These are phyloP conservation scores for Protomyces lactucae-debilis DNA, from an alignment of 1,139 yeast genomes.

Conservation along the genomic window DNA sequence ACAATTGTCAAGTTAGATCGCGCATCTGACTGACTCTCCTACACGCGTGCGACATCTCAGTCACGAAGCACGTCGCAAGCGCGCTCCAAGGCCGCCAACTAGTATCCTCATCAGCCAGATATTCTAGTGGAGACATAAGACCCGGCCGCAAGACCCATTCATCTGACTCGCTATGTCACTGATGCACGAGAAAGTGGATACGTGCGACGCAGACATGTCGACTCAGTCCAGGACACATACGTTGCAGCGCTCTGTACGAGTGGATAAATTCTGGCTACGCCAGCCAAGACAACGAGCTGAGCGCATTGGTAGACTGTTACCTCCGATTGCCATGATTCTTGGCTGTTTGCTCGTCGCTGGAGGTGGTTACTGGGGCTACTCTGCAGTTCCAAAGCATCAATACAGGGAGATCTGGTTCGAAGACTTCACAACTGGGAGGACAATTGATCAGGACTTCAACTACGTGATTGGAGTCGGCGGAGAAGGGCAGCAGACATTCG, in stretches of 20 bases:
- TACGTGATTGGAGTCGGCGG: slow-evolving; percentile 32
- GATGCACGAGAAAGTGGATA: too few relatives aligned
- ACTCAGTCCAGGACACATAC: not conserved
- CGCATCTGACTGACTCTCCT: too few relatives aligned
- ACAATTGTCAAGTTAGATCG: too few relatives aligned
- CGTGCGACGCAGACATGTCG: too few relatives aligned
- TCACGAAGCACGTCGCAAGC: too few relatives aligned
- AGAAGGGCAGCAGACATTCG: slow-evolving; percentile 31
- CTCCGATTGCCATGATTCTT: slow-evolving; percentile 19
- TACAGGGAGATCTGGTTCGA: slow-evolving; percentile 29
- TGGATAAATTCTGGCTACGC: slow-evolving; percentile 24
- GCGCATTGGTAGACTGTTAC: slow-evolving; percentile 12
- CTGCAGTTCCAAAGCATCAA: slow-evolving; percentile 28
- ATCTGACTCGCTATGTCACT: too few relatives aligned
- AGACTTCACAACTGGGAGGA: slow-evolving; percentile 27
- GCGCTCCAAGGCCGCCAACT: too few relatives aligned
- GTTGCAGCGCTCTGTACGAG: not conserved
- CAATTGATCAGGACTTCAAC: slow-evolving; percentile 22
- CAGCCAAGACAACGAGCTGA: slow-evolving; percentile 10
- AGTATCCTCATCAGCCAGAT: too few relatives aligned
- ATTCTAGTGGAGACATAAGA: too few relatives aligned
- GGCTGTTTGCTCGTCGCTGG: slow-evolving; percentile 24
- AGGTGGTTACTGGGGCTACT: slow-evolving; percentile 28
- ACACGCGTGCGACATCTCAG: too few relatives aligned
- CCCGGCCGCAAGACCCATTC: too few relatives aligned